Conservation (phyloP, 768 basidiomycete species). For the Exidia glandulosa region DNA sequence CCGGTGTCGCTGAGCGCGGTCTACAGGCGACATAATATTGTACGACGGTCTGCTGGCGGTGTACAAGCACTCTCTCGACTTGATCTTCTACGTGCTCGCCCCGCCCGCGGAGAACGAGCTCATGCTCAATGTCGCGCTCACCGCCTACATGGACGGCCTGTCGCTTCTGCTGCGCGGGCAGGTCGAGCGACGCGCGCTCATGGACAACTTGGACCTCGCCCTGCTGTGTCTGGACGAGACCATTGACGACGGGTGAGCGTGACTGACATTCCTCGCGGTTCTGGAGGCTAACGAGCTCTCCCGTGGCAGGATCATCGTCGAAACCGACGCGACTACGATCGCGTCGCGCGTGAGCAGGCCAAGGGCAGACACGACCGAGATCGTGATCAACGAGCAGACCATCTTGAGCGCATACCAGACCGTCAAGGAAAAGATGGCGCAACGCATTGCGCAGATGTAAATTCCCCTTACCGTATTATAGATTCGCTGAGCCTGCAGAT, state of each 20-base stretch:
- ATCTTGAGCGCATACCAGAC: conserved; percentile 88
- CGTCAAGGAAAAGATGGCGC: conserved; percentile 74
- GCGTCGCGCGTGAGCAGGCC: conserved; percentile 89
- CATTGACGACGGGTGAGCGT: conserved; percentile 90
- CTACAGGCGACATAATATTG: conserved; percentile 81
- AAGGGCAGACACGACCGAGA: conserved; percentile 86
- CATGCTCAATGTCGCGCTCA: conserved; percentile 81
- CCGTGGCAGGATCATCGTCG: conserved; percentile 73
- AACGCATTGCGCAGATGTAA: conserved; percentile 70
- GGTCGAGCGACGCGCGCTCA: conserved; percentile 86
- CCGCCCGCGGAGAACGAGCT: conserved; percentile 84
- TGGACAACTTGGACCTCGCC: conserved; percentile 91
- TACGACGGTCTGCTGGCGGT: conserved; percentile 86
- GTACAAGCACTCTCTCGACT: conserved; percentile 90
- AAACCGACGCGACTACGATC: conserved; percentile 93
- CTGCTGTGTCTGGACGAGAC: conserved; percentile 92
- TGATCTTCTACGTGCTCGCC: conserved; percentile 86
- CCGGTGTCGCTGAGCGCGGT: conserved; percentile 24
- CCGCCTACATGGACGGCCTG: conserved; percentile 77
- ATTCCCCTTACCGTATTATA: conserved; percentile 1
- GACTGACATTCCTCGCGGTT: neutral
- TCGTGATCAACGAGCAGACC: conserved; percentile 98
- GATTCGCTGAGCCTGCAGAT: no score
- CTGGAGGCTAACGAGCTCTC: neutral
- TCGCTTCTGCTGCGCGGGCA: conserved; percentile 79